Conservation (phyloP, 176 grass and related monocot species). For the Raddia guianensis region DNA sequence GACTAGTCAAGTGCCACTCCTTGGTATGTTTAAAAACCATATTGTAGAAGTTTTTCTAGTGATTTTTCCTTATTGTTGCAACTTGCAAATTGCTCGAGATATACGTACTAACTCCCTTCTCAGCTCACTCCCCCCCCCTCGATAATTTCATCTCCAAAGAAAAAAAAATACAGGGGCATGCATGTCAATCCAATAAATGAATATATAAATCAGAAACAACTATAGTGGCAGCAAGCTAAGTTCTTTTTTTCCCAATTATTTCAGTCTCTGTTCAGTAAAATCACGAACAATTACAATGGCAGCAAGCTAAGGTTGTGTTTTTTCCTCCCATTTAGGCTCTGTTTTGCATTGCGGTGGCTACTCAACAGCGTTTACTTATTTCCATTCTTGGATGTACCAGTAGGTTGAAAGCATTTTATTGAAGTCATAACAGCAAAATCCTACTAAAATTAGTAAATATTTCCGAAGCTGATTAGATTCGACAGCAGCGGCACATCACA, state of each 20-base stretch:
- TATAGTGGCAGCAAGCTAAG: neutral
- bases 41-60: neutral
- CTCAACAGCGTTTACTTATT: neutral
- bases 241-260: neutral
- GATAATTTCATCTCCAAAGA: neutral
- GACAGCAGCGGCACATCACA: neutral
- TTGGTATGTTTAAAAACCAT: neutral
- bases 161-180: neutral
- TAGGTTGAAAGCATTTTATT: neutral
- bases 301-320: neutral
- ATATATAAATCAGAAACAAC: neutral
- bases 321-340: neutral
- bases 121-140: neutral
- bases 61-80: neutral
- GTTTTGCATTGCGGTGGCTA: neutral
- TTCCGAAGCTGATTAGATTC: neutral
- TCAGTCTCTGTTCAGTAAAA: neutral
- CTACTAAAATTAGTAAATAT: neutral
- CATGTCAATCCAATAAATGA: neutral
- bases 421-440: neutral
- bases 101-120: neutral
- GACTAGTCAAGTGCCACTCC: neutral
- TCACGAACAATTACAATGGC: neutral
- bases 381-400: neutral
- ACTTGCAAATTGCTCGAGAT: conserved; percentile 9